Evolutionary conservation across 2,329 filamentous ascomycete genomes (phyloP).

Genomic region (Calonectria pseudoreteaudii): DNA sequence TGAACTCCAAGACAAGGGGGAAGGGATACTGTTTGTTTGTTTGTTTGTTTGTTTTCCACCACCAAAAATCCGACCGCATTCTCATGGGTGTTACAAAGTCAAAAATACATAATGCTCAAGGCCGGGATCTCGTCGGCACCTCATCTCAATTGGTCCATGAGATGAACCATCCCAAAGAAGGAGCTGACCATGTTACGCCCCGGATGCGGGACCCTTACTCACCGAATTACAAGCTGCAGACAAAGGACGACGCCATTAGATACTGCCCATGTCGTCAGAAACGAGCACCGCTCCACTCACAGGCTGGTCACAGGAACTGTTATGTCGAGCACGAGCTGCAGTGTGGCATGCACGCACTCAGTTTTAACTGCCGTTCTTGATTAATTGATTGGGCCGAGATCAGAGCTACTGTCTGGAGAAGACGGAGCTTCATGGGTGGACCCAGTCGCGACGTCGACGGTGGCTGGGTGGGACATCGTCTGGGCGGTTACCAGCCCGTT

Average conservation of each 20-base stretch:
- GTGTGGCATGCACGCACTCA: slow-evolving; percentile 7
- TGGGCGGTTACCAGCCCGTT: background rate
- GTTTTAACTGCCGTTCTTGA: background rate
- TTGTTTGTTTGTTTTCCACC: background rate
- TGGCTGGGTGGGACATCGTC: background rate
- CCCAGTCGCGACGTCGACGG: background rate
- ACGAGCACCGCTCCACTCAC: background rate
- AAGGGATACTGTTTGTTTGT: background rate
- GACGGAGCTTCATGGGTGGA: background rate
- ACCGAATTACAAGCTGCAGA: slow-evolving; percentile 9
- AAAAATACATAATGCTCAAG: background rate
- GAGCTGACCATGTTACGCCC: background rate
- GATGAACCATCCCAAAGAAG: background rate
- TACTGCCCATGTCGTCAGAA: slow-evolving; percentile 16
- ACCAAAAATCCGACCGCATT: no score
- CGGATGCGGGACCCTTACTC: slow-evolving; percentile 8
- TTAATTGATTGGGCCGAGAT: background rate
- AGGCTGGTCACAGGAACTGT: slow-evolving; percentile 18
- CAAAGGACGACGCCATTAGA: slow-evolving; percentile 5
- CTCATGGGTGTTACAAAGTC: background rate
- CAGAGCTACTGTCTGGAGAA: background rate
- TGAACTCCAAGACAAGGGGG: background rate
- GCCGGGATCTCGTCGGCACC: background rate
- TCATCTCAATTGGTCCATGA: background rate
- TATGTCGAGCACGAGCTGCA: background rate